Base-by-base conservation (phyloP, 1,139 yeast genomes). In the Hyphopichia khmerensis region DNA sequence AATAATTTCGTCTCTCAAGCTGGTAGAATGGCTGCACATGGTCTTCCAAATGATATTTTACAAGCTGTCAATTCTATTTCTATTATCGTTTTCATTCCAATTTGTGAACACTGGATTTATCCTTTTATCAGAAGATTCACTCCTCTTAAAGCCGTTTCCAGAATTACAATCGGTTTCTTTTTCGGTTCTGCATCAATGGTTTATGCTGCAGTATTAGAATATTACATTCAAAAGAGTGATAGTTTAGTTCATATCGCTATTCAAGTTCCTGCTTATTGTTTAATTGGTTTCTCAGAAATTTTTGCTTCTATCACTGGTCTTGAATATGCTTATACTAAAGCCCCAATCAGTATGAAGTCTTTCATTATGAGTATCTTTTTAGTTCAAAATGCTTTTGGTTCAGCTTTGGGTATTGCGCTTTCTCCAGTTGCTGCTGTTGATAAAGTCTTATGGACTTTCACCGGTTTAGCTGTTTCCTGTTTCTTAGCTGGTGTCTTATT, bases 181-280 rank as follows among this genome's bases (percentile, higher is more conserved):
- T 72, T 87, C 45, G 90, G 84, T 42, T 64, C 90, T 6, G 56
- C 75, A 35, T 77, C 96, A 33, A 85, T 87, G 83, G 77, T 82
- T 30, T 82, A 85, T 58, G 95, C 96, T 43, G 93, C 95, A 14
- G 82, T 87, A 35, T 75, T 87, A 50, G 96, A 90, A 67, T 80
- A 82, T 58, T 72, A 70, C 57, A 82, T 90, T 49, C 89, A 89
- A 68, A 60, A 66, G 39, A 72, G 87, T 7, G 89, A 89, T 18
- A 79, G 80, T 59, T 63, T 67, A 36, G 64, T 82, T 43, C 84
- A 81, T 57, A 80, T 82, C 48, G 85, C 84, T 39, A 62, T 79
- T 38, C 87, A 82, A 63, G 68, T 80, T 15, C 87, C 87, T 24
- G 84, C 85, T 13, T 82, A 82, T 59, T 65, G 79, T 43, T 69